Base-by-base conservation (phyloP, 768 basidiomycete genomes). In the Boletus patriciae region DNA sequence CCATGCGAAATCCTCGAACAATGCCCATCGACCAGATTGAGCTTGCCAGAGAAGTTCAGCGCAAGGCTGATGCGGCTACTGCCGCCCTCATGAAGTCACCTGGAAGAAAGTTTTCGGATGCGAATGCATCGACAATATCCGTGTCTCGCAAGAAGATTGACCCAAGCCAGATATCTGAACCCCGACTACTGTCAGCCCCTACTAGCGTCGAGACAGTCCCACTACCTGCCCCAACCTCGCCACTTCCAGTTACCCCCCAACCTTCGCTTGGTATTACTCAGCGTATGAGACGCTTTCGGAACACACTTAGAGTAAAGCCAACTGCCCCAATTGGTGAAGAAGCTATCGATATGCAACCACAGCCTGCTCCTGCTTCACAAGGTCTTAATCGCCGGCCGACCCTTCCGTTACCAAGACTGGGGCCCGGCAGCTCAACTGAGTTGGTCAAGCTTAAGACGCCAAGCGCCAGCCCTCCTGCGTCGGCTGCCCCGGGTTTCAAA, bases 401-500 rank as follows among this genome's bases (percentile, higher is more conserved):
- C 76, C 48, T 84, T 75, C 72, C 75, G 78, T 42, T 83, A 73
- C 25, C 82, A 73, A 27, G 78, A 75, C 64, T 70, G 6, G 60
- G 60, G 8, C 47, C 63, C n/a, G 62, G 69, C 4, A 70, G 70
- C 50, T 62, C 83, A 9, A 78, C 78, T 4, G 87, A 89, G 47
- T 63, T 75, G 18, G 74, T 72, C 23, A 78, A 83, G 61, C 79
- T 81, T 57, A 87, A 84, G 66, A 77, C 81, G 4, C 72, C 82
- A 19, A 70, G 82, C 31, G 71, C 83, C 2, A 83, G 80, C 57
- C 86, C 87, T n/a, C 84, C 87, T 62, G 82, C 88, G 4, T 84
- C 86, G 21, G 82, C 87, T 27, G 79, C 85, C 19, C 90, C 90
- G 34, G 86, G 89, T 21, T 66, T 92, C 25, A 89, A 84, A 70